Evolutionary conservation across 352 stramenopile genomes (phyloP).

Genomic region (Saprolegnia parasitica): DNA sequence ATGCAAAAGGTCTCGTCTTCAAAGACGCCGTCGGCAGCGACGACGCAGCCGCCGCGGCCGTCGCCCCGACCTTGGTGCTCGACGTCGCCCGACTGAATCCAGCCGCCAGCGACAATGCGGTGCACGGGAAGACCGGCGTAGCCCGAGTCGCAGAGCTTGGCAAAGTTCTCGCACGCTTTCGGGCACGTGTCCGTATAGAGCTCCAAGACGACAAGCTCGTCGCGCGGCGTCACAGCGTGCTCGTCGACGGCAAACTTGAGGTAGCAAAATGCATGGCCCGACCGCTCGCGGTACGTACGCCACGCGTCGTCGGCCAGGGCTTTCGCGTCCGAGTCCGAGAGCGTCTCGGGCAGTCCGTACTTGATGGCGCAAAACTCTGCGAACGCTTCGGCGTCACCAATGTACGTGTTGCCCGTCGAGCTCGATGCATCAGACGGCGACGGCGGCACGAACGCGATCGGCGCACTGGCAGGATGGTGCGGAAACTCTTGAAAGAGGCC

Average conservation of each 20-base stretch:
- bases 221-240: background rate
- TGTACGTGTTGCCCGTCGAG: constrained; percentile 22
- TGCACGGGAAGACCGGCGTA: constrained; percentile 61
- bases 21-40: constrained; percentile 58
- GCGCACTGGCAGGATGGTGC: background rate
- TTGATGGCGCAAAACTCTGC: constrained; percentile 25
- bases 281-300: constrained; percentile 16
- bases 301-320: constrained; percentile 20
- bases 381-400: constrained; percentile 26
- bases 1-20: constrained; percentile 70
- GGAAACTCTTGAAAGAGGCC: constrained; percentile 21
- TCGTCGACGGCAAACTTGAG: constrained; percentile 24
- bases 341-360: constrained; percentile 10
- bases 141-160: constrained; percentile 58
- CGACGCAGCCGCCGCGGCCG: constrained; percentile 49
- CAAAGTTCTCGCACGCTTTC: constrained; percentile 68
- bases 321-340: background rate
- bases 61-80: constrained; percentile 32
- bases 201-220: constrained; percentile 56
- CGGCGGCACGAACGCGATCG: constrained; percentile 22
- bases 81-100: constrained; percentile 74
- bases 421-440: background rate
- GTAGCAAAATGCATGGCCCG: constrained; percentile 19
- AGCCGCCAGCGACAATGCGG: constrained; percentile 55
- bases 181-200: constrained; percentile 57